Evolutionary conservation across 768 basidiomycete genomes (phyloP), one percentile per base, ranked within the genome.

Genomic region (Tricholoma terreum): DNA sequence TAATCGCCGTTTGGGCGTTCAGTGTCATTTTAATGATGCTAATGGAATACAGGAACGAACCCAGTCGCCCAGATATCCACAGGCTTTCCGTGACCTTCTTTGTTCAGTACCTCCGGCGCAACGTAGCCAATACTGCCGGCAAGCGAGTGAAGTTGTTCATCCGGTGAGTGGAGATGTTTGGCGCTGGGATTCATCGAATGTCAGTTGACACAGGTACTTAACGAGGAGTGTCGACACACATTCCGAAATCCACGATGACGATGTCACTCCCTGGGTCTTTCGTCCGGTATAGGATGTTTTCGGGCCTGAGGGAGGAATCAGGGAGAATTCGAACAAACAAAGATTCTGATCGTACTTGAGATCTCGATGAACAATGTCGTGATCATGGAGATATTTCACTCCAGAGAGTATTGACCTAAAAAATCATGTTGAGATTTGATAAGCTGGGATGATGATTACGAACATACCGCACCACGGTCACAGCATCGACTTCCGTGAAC

Each of bases 231-330:
- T 21, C 15, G 27, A 73, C 87, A 15, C 63, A 93, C 92, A 99
- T 98, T 62, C 97, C 97, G 67, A 99, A 99, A 72, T 98, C 97
- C 6, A 86, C 95, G 42, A 98, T 94, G 56, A 99, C 95, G 50
- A 98, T 81, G 61, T 89, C 89, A n/a, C 90, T 92, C 15, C 88
- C 78, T 9, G 78, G 68, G 2, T 84, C 88, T 61, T 78, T 85
- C 4, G 90, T 92, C 38, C 91, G 85, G 69, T 93, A 98, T 3
- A 99, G 79, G 58, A 99, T 95, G 68, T 98, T 98, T 73, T 99
- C 97, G 0, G 97, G 97, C 70, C 90, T 93, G 59, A 6, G 34
- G 50, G 24, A 27, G 38, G 14, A 11, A 40, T 15, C 38, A 51
- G 21, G 58, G 55, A 22, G 51, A 34, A 57, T 58, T 46, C 6